A percentile compares a stretch with the other conserved stretches of the same genome.
These are phyloP conservation scores for Alternaria gaisen DNA, from an alignment of 2,329 filamentous ascomycete species.

Conservation along the genomic window DNA sequence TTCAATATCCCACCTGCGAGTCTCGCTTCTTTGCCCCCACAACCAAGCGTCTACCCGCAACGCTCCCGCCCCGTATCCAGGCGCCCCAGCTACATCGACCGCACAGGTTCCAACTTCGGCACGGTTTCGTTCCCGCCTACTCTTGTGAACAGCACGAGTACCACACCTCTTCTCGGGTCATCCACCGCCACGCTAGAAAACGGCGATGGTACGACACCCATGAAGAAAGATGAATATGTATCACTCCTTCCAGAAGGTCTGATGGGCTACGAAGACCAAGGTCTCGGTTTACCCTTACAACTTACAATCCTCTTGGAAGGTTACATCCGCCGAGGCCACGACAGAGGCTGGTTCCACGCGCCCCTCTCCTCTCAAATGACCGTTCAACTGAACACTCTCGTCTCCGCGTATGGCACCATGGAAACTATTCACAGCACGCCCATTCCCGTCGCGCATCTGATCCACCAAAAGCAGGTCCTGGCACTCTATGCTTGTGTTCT, in stretches of 20 bases:
- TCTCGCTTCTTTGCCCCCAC: conserved; percentile 31
- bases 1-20: conserved; percentile 58
- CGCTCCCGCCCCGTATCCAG: conserved; percentile 29
- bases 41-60: conserved; percentile 23
- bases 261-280: conserved; percentile 64
- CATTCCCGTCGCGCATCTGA: conserved; percentile 70
- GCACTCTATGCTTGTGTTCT: conserved; percentile 68
- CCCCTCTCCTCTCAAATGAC: conserved; percentile 67
- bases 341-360: conserved; percentile 67
- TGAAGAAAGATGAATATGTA: conserved; percentile 59
- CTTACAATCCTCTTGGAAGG: conserved; percentile 67
- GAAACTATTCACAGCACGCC: conserved; percentile 72
- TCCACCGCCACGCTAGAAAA: conserved; percentile 31
- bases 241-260: conserved; percentile 61
- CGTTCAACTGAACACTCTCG: conserved; percentile 64
- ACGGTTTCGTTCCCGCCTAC: conserved; percentile 7
- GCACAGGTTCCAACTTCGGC: conserved; percentile 6
- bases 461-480: conserved; percentile 71
- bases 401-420: conserved; percentile 69
- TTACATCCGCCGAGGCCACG: conserved; percentile 66
- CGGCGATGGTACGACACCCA: conserved; percentile 42
- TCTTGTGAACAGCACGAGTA: conserved; percentile 15
- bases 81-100: conserved; percentile 42
- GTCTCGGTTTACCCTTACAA: conserved; percentile 68
- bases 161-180: conserved; percentile 31